Evolutionary conservation across 1,139 yeast species (phyloP), one percentile per base, ranked within the genome.

Genomic region (Yarrowia galli): DNA sequence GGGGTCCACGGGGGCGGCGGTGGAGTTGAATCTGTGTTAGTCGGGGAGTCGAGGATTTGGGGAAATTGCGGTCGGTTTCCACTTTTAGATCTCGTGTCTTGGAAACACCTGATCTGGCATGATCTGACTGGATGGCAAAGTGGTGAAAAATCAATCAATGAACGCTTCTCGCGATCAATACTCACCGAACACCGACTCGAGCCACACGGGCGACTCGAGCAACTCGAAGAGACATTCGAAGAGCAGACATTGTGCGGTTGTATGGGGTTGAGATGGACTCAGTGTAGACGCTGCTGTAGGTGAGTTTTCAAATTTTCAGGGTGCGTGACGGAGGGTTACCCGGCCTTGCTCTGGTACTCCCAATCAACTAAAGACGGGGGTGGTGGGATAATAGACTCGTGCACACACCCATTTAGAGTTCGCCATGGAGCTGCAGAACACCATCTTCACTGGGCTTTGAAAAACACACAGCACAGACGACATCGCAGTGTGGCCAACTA

Each of bases 1-100:
- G 72, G 98, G 96, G 80, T 91, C 96, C 69, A 90, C 96, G 68
- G 88, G 83, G 67, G 77, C 74, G 23, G 80, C 76, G 54, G 88
- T 84, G 69, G 92, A 83, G 81, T 89, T 87, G 82, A 81, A 84
- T 46, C 56, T 61, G 66, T 45, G 66, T 61, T 46, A 46, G 66
- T 46, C 20, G 23, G 48, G 10, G 15, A 0, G 45, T 6, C 2
- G n/a, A n/a, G n/a, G n/a, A n/a, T n/a, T n/a, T n/a, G n/a, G n/a
- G 45, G 15, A 8, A 16, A 10, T 42, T 42, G 10, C 5, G 3
- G 45, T 2, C 6, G 38, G n/a, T 15, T 36, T 36, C 3, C n/a
- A n/a, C 15, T 6, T n/a, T 40, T 20, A 40, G 43, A 40, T 40
- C 43, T n/a, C 3, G 43, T 7, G 43, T 8, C n/a, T 40, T 15